These are phyloP conservation scores for Fusarium camptoceras DNA, from an alignment of 2,329 filamentous ascomycete genomes.

Conservation along the genomic window DNA sequence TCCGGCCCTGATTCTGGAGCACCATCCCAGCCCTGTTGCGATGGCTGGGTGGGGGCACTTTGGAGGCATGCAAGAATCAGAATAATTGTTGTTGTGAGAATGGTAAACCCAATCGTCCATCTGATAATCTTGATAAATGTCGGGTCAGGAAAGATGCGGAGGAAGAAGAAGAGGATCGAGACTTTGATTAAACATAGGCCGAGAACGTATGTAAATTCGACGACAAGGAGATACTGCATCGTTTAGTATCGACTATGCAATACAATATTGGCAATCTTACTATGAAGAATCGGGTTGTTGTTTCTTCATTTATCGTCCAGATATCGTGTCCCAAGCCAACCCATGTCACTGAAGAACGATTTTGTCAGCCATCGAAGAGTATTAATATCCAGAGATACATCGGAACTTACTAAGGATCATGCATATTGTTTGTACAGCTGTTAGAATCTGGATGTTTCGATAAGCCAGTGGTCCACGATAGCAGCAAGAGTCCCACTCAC, in stretches of 20 bases:
- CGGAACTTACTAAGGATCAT: background rate
- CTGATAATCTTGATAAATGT: background rate
- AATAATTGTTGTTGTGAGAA: background rate
- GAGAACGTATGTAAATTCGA: background rate
- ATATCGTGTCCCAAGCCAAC: background rate
- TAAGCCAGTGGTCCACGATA: fast-evolving
- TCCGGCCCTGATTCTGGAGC: background rate
- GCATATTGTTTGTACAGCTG: background rate
- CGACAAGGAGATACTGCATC: background rate
- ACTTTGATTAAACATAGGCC: constrained; percentile 9
- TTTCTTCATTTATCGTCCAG: background rate
- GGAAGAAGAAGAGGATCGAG: constrained; percentile 10
- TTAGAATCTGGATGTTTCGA: background rate
- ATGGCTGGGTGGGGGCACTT: background rate
- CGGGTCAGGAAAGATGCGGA: constrained; percentile 7
- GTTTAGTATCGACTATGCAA: background rate
- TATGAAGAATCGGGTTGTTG: background rate
- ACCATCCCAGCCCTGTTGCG: constrained; percentile 9
- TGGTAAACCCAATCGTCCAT: background rate
- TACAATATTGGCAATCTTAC: fast-evolving
- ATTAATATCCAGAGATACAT: fast-evolving
- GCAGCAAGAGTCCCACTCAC: background rate
- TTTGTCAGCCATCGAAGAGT: background rate
- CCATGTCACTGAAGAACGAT: background rate
- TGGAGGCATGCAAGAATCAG: background rate